Evolutionary conservation across 768 basidiomycete species (phyloP), one percentile per base, ranked within the genome.

Genomic region (Cytidiella melzeri): DNA sequence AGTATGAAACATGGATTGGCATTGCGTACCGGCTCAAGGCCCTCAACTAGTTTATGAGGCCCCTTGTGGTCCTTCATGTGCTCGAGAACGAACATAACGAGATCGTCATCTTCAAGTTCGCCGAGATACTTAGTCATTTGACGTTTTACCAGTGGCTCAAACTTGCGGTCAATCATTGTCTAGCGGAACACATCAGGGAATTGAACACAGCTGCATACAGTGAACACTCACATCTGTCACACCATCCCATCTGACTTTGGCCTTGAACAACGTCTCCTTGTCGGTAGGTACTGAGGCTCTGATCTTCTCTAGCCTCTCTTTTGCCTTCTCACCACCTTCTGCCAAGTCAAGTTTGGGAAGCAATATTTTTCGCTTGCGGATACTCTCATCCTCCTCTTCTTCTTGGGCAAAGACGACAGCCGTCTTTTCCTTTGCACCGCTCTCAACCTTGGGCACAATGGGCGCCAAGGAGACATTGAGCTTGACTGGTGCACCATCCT

Each of bases 11-110:
- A 37, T n/a, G 36, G 45, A n/a, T n/a, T n/a, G n/a, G n/a, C n/a
- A n/a, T n/a, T 30, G 76, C 92, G 61, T 69, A 95, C 94, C 52
- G 90, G 87, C 70, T 92, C 91, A 19, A 97, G 69, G 11, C 91
- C 92, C 59, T 95, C 94, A 9, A 92, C 79, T 2, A 97, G 74
- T 61, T 91, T 92, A 48, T 77, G 76, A 0, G 92, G 88, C 15
- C 79, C 72, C 60, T 93, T 94, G 62, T 90, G 87, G 56, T 95
- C 94, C 64, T 90, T 89, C 41, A 96, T 69, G 63, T 95, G 92
- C 64, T 96, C 93, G 11, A 95, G 69, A 6, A 89, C 91, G 64
- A 92, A 96, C 80, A 95, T 89, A 49, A 92, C 84, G 52, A 96
- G 75, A 61, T 97, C 93, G 54, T 93, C 90, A 61, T 95, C 93